Evolutionary conservation across 1,284 basidiomycete genomes (phyloP).

Genomic region (Tylopilus sp.): DNA sequence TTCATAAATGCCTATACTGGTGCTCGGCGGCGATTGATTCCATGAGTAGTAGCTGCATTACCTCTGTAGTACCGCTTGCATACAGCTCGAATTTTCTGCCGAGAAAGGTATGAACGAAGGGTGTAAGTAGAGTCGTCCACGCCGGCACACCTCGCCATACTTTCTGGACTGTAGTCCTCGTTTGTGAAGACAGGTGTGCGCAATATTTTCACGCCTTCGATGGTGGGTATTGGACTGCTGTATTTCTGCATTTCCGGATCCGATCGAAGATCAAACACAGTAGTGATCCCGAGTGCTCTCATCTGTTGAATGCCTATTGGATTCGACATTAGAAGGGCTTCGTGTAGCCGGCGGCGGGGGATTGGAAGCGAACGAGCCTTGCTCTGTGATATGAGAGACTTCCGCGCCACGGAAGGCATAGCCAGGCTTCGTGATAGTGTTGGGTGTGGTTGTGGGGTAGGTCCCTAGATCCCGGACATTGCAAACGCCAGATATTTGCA

Average conservation of each 20-base stretch:
- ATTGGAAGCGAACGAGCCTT: conserved; percentile 45
- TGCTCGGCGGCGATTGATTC: conserved; percentile 2
- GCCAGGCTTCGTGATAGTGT: conserved; percentile 51
- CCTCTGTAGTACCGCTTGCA: conserved; percentile 74
- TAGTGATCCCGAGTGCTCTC: conserved; percentile 57
- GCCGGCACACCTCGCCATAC: conserved; percentile 72
- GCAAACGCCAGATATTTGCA: conserved; percentile 61
- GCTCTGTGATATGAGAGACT: conserved; percentile 59
- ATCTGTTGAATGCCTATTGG: conserved; percentile 53
- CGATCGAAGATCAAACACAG: conserved; percentile 70
- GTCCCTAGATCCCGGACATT: conserved; percentile 69
- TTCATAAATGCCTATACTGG: conserved; percentile 68
- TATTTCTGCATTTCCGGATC: conserved; percentile 75
- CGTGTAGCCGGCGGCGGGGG: neutral
- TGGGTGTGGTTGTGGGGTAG: conserved; percentile 47
- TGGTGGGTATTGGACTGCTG: conserved; percentile 55
- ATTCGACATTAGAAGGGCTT: conserved; percentile 1
- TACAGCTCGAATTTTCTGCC: conserved; percentile 69
- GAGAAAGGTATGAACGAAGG: conserved; percentile 15
- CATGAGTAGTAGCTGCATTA: conserved; percentile 22
- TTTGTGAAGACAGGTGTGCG: conserved; percentile 64
- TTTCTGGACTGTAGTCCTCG: conserved; percentile 76
- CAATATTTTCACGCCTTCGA: conserved; percentile 57
- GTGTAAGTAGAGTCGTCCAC: conserved; percentile 7
- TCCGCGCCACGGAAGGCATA: conserved; percentile 66